Percentiles rank a stretch among this genome's conserved stretches.
These are phyloP conservation scores for Tetratostichococcus sp. DNA, from an alignment of 139 green algal species.

Conservation along the genomic window DNA sequence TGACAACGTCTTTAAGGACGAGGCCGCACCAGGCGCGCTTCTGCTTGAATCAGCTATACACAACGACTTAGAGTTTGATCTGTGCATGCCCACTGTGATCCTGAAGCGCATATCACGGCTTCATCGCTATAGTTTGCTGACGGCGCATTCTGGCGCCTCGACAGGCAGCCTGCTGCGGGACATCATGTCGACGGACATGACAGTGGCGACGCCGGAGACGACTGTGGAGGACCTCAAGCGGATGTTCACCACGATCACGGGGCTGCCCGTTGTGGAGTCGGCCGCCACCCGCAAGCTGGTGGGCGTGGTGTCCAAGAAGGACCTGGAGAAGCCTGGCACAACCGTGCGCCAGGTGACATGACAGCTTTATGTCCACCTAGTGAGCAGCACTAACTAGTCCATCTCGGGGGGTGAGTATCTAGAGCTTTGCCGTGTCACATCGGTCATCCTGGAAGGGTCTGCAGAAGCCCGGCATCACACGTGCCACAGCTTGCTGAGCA, in stretches of 20 bases:
- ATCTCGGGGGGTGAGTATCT: too few species aligned
- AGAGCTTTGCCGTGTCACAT: too few species aligned
- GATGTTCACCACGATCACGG: conserved; percentile 23
- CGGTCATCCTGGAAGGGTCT: too few species aligned
- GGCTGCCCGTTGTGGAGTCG: conserved; percentile 29
- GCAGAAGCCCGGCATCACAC: too few species aligned
- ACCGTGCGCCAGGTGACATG: not conserved
- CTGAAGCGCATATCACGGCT: too few species aligned
- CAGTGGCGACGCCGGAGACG: conserved; percentile 13
- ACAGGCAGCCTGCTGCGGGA: conserved; percentile 10
- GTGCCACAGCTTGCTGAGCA: not conserved
- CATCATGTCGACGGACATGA: conserved; percentile 27
- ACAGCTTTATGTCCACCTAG: too few species aligned
- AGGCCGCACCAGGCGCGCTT: conserved; percentile 5
- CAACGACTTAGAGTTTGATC: too few species aligned
- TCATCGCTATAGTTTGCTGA: too few species aligned
- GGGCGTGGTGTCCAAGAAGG: conserved; percentile 33
- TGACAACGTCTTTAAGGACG: conserved; percentile 31
- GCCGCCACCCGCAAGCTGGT: conserved; percentile 21
- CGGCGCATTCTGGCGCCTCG: not conserved
- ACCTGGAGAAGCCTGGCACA: conserved; percentile 22
- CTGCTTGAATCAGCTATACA: too few species aligned
- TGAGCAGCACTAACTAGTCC: too few species aligned
- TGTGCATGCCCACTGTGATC: too few species aligned
- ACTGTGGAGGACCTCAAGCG: conserved; percentile 3